A percentile compares a stretch with the other conserved stretches of the same genome.
phyloP scores from a whole-genome alignment of 164 flowering plant species.

The Aristolochia fimbriata region DNA sequence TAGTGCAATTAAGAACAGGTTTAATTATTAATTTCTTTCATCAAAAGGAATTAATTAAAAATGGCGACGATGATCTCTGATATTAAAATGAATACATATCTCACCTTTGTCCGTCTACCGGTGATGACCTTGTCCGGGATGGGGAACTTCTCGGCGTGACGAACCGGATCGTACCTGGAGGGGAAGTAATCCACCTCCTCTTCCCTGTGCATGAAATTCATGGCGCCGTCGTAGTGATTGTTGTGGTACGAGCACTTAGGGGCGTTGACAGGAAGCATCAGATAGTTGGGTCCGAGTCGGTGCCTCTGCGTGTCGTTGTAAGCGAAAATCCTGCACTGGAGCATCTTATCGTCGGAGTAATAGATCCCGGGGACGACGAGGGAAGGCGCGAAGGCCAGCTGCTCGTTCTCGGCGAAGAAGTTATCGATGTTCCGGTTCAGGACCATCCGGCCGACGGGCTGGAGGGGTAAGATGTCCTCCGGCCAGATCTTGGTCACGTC shows the following conservation, averaged over 20 bases:
- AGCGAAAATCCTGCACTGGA: constrained; percentile 64
- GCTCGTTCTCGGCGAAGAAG: constrained; percentile 86
- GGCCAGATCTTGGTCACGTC: constrained; percentile 93
- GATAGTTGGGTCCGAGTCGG: constrained; percentile 82
- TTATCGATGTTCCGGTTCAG: constrained; percentile 79
- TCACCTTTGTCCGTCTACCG: constrained; percentile 85
- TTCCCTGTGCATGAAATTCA: constrained; percentile 55
- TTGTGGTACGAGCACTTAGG: constrained; percentile 79
- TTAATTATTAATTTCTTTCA: too few species aligned
- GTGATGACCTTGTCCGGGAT: constrained; percentile 33
- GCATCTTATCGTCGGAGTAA: constrained; percentile 76
- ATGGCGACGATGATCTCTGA: too few species aligned
- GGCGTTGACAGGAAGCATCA: constrained; percentile 80
- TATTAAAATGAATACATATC: too few species aligned
- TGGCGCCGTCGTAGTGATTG: constrained; percentile 81
- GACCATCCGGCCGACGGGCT: constrained; percentile 81
- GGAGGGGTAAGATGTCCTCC: constrained; percentile 74
- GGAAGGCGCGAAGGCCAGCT: constrained; percentile 69
- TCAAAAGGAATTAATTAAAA: too few species aligned
- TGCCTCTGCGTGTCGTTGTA: constrained; percentile 86
- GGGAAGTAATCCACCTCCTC: constrained; percentile 74
- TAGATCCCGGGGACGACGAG: constrained; percentile 72
- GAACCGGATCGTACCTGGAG: constrained; percentile 77
- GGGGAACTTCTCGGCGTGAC: constrained; percentile 78
- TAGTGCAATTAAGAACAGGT: too few species aligned